Percentiles rank a stretch among this genome's conserved stretches.
These are phyloP conservation scores for Syzygium aromaticum DNA, from an alignment of 345 rosid species.

Conservation along the genomic window DNA sequence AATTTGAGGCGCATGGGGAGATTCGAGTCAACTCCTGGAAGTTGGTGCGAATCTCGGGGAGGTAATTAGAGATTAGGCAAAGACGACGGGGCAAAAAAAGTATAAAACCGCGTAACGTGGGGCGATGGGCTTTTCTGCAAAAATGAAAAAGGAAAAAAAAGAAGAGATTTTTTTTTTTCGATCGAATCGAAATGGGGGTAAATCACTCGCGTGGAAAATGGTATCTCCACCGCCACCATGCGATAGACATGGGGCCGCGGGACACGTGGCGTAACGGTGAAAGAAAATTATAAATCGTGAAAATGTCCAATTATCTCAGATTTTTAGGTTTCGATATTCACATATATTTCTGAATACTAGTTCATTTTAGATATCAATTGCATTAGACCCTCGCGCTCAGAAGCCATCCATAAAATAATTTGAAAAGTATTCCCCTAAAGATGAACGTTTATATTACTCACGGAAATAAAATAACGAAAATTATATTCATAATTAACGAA, in stretches of 20 bases:
- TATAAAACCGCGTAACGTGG: neutral
- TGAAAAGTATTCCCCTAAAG: neutral
- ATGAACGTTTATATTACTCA: rapidly evolving
- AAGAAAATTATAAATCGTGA: neutral
- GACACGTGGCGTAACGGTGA: neutral
- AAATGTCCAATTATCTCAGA: neutral
- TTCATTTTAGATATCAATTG: neutral
- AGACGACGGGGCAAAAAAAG: neutral
- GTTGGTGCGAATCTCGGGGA: neutral
- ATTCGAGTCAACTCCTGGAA: neutral
- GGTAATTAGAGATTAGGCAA: neutral
- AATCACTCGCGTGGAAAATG: neutral
- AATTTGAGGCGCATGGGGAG: neutral
- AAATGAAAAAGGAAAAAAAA: rapidly evolving
- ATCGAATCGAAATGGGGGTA: no score
- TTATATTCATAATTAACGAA: neutral
- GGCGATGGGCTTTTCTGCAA: neutral
- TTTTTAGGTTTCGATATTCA: neutral
- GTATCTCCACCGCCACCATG: neutral
- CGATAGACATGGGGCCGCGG: neutral
- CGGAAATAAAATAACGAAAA: neutral
- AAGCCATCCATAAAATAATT: neutral
- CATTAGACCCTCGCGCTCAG: rapidly evolving
- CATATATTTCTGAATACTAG: neutral
- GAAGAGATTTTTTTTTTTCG: no score